Evolutionary conservation across 306 rosid species (phyloP), one percentile per base, ranked within the genome.

Genomic region (Prunus armeniaca): DNA sequence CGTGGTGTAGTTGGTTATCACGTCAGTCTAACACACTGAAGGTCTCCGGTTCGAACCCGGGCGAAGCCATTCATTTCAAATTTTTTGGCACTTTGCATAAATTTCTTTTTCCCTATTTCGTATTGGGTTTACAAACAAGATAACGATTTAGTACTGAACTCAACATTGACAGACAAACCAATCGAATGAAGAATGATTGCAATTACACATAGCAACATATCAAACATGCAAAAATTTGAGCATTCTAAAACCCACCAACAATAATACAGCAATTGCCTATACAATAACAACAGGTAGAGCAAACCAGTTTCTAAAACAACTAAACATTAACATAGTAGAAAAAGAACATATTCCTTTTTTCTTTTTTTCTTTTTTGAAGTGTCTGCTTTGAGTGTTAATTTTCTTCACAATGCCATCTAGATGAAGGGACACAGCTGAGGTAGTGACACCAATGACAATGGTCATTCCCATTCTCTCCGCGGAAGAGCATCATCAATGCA

Each of bases 11-110:
- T 84, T 91, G 93, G 95, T 89, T 91, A 88, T 91, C 91, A 93
- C 88, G 91, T 91, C 88, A 94, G 91, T 91, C 91, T 91, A 93
- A 89, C 91, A 93, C 93, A 87, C 93, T 90, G 96, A 81, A 73
- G 77, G 85, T 80, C 83, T 80, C 82, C 76, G 83, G 83, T 78
- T 75, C 82, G 80, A 86, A 10, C 27, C 81, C 73, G 78, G 63
- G 63, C 78, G 72, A 76, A 38, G 77, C 54, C 80, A 87, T 34
- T 6, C 8, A 1, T 34, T 5, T 5, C 15, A 20, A 0, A 3
- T 3, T 60, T 60, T 60, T 60, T 60, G 14, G 3, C 8, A 5
- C 5, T 7, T 6, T 52, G 0, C 7, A 52, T 10, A 34, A 34
- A 34, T 34, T 34, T 34, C 41, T 34, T 34, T 34, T 34, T 34